Evolutionary conservation across 139 green algal species (phyloP).

Genomic region (Tetraselmis chui): DNA sequence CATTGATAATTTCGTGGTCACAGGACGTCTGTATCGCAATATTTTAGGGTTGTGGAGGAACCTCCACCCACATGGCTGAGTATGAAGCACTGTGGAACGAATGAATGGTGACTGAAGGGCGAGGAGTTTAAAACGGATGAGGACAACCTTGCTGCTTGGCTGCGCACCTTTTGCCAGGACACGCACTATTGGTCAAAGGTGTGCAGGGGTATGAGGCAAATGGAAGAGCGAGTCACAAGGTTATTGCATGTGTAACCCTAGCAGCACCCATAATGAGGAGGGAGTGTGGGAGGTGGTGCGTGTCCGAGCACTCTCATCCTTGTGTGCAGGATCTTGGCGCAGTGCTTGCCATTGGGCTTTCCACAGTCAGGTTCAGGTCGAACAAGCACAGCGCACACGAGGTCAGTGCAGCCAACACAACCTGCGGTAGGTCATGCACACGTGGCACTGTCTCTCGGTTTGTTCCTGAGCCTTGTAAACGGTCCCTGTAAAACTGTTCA

Average conservation of each 20-base stretch:
- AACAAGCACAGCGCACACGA: too few species aligned
- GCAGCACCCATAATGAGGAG: not conserved
- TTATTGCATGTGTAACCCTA: not conserved
- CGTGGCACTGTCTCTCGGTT: not conserved
- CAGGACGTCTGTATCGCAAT: too few species aligned
- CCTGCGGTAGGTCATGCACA: not conserved
- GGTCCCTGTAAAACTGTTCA: constrained; percentile 27
- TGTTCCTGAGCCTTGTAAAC: not conserved
- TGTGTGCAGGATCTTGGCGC: not conserved
- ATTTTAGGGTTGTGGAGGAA: too few species aligned
- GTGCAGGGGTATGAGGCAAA: constrained; percentile 3
- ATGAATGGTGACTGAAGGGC: constrained; percentile 32
- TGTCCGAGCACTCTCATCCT: not conserved
- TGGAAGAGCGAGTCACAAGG: not conserved
- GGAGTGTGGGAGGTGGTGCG: not conserved
- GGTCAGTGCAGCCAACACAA: too few species aligned
- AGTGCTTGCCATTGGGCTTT: constrained; percentile 17
- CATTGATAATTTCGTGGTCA: too few species aligned
- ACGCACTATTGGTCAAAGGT: too few species aligned
- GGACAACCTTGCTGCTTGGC: constrained; percentile 66
- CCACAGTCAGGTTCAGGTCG: not conserved
- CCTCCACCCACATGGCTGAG: too few species aligned
- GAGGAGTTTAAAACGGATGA: constrained; percentile 68
- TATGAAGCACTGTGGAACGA: too few species aligned
- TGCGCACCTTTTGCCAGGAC: too few species aligned